Percentiles rank a stretch among this genome's conserved stretches.
phyloP scores from a whole-genome alignment of 108 stramenopile genomes.

The Pseudonitzschia pungens region DNA sequence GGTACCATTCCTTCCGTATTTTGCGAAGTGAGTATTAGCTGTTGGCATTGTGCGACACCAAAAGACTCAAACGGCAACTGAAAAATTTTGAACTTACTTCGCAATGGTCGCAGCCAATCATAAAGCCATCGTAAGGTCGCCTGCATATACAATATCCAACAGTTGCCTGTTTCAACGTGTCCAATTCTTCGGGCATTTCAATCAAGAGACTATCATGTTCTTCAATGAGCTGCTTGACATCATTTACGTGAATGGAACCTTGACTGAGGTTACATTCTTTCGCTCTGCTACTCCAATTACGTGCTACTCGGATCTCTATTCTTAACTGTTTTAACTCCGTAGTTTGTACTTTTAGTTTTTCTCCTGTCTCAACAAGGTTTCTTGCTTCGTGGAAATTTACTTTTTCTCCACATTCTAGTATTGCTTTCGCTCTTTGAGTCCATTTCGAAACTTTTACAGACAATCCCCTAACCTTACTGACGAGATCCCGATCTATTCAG shows the following conservation, averaged over 20 bases:
- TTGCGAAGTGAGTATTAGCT: not conserved
- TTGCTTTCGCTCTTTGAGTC: constrained; percentile 29
- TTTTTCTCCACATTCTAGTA: constrained; percentile 48
- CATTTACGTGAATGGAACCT: constrained; percentile 37
- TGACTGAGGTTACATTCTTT: constrained; percentile 50
- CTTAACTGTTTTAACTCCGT: constrained; percentile 55
- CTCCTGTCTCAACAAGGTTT: constrained; percentile 48
- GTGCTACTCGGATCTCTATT: constrained; percentile 45
- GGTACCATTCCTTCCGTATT: constrained; percentile 80
- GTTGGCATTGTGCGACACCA: not conserved
- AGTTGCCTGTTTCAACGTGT: constrained; percentile 56
- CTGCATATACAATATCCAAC: constrained; percentile 88
- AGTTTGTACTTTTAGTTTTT: constrained; percentile 56
- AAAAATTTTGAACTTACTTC: constrained; percentile 33
- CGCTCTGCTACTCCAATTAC: constrained; percentile 59
- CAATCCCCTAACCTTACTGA: constrained; percentile 50
- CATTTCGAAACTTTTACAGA: constrained; percentile 47
- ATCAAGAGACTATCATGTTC: constrained; percentile 68
- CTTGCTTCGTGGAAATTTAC: constrained; percentile 60
- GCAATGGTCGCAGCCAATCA: constrained; percentile 93
- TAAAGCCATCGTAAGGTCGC: constrained; percentile 92
- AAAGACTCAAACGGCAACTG: not conserved
- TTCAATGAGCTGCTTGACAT: constrained; percentile 55
- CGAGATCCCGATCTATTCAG: constrained; percentile 50
- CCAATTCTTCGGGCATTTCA: constrained; percentile 67